Percentiles rank a stretch among this genome's conserved stretches.
Evolutionary conservation across 2,329 filamentous ascomycete genomes (phyloP).

Genomic region (Fusarium torreyae): DNA sequence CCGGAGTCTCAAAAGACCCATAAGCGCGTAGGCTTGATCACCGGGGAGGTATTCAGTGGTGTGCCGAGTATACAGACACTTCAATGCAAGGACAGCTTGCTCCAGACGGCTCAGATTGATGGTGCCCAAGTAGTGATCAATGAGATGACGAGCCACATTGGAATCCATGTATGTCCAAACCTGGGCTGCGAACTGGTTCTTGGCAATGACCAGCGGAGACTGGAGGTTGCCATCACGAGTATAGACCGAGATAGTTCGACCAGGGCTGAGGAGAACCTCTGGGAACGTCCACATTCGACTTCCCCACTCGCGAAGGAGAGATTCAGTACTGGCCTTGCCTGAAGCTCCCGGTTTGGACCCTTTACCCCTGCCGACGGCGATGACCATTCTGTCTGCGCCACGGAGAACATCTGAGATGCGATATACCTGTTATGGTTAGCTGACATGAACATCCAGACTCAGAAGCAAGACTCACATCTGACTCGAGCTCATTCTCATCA

Average conservation of each 20-base stretch:
- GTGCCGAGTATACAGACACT: conserved; percentile 51
- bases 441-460: background rate
- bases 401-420: conserved; percentile 50
- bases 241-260: conserved; percentile 45
- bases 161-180: conserved; percentile 52
- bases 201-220: conserved; percentile 44
- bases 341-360: conserved; percentile 13
- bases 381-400: conserved; percentile 45
- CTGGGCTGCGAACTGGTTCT: conserved; percentile 53
- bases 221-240: conserved; percentile 44
- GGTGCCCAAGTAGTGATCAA: conserved; percentile 55
- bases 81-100: conserved; percentile 51
- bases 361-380: conserved; percentile 45
- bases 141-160: conserved; percentile 50
- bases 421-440: conserved; percentile 41
- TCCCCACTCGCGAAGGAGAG: conserved; percentile 49
- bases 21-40: conserved; percentile 56
- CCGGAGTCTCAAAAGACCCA: conserved; percentile 55
- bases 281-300: conserved; percentile 52
- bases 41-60: conserved; percentile 47
- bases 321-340: conserved; percentile 40
- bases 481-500: conserved; percentile 45
- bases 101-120: conserved; percentile 54
- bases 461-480: conserved; percentile 35
- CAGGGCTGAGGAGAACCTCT: conserved; percentile 49